Evolutionary conservation across 306 rosid genomes (phyloP).

Genomic region (Erythrophleum fordii): DNA sequence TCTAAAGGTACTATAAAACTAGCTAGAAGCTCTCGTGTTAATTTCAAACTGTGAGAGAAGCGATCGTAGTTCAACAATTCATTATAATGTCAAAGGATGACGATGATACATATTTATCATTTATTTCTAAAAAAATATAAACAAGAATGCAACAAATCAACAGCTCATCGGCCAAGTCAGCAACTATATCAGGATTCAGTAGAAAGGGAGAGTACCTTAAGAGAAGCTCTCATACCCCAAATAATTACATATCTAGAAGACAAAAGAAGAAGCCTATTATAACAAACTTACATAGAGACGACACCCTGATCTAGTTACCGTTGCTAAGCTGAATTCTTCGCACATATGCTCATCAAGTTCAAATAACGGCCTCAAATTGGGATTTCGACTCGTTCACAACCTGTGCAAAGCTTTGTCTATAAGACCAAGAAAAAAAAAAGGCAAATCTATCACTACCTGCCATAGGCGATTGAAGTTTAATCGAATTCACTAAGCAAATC

Average conservation of each 20-base stretch:
- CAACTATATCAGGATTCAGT: not conserved
- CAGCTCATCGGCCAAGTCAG: conserved; percentile 36
- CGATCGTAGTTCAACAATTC: not conserved
- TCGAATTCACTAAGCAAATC: not conserved
- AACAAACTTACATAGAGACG: conserved; percentile 5
- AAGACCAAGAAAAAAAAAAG: not conserved
- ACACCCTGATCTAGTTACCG: conserved; percentile 25
- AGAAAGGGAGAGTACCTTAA: not conserved
- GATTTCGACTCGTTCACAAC: not conserved
- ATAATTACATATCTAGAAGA: conserved; percentile 27
- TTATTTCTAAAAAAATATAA: conserved; percentile 46
- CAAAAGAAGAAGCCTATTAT: not conserved
- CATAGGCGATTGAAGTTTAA: not conserved
- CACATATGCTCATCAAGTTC: conserved; percentile 7
- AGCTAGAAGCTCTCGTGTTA: not conserved
- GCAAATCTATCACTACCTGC: not conserved
- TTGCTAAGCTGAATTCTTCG: conserved; percentile 7
- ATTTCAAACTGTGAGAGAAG: not conserved
- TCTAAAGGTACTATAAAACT: too few relatives aligned
- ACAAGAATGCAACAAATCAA: conserved; percentile 42
- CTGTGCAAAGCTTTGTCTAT: not conserved
- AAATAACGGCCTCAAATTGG: conserved; percentile 5
- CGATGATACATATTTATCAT: conserved; percentile 6
- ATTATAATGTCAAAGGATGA: not conserved
- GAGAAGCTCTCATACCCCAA: too few relatives aligned